Percentiles rank a stretch among this genome's conserved stretches.
Conservation (phyloP, 2,329 filamentous ascomycete species). For the Colletotrichum sp. region DNA sequence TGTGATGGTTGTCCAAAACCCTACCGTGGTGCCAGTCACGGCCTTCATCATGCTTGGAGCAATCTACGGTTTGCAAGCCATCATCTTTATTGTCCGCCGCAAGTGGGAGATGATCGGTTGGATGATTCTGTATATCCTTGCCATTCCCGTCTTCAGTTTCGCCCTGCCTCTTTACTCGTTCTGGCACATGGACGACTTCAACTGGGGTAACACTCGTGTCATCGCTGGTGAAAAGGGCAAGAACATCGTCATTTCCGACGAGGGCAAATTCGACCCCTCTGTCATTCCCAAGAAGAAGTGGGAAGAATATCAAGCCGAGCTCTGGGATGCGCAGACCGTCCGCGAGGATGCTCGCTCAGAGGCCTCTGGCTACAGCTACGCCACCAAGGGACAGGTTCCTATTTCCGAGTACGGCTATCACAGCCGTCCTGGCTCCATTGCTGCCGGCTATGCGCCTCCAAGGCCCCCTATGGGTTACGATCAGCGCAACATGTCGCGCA, state of each 20-base stretch:
- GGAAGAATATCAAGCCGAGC: slow-evolving; percentile 98
- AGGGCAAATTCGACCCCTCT: slow-evolving; percentile 94
- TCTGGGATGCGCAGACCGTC: slow-evolving; percentile 93
- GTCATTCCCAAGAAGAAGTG: slow-evolving; percentile 97
- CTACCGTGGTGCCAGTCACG: slow-evolving; percentile 75
- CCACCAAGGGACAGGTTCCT: slow-evolving; percentile 72
- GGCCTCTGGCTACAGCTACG: slow-evolving; percentile 92
- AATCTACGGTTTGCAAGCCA: slow-evolving; percentile 96
- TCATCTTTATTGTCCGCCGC: slow-evolving; percentile 94
- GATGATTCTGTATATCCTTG: slow-evolving; percentile 95
- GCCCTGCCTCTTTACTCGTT: slow-evolving; percentile 92
- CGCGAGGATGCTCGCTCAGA: slow-evolving; percentile 84
- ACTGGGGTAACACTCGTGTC: slow-evolving; percentile 98
- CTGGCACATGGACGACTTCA: slow-evolving; percentile 99
- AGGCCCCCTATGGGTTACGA: slow-evolving; percentile 57
- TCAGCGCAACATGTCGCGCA: slow-evolving; percentile 60
- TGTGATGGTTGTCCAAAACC: slow-evolving; percentile 67
- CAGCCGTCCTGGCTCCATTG: slow-evolving; percentile 61
- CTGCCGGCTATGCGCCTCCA: slow-evolving; percentile 37
- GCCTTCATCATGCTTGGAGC: slow-evolving; percentile 90
- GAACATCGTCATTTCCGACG: slow-evolving; percentile 91
- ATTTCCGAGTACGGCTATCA: slow-evolving; percentile 75
- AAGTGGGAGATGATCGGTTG: slow-evolving; percentile 99
- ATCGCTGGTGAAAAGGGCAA: slow-evolving; percentile 93
- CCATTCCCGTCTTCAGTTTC: slow-evolving; percentile 90